Evolutionary conservation across 257 asterid genomes (phyloP).

Genomic region (Ballota nigra): DNA sequence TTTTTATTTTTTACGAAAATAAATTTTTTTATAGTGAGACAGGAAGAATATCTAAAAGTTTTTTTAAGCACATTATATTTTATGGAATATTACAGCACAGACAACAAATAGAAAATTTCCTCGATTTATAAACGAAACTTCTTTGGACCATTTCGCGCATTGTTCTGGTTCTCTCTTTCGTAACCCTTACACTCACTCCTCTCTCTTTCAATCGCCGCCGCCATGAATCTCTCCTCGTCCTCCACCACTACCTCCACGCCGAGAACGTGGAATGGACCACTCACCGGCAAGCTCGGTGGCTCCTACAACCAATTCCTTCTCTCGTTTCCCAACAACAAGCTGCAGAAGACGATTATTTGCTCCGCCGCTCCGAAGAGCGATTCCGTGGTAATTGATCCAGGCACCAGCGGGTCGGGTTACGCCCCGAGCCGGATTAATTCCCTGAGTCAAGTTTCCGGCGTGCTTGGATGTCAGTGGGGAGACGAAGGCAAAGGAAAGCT

Average conservation of each 20-base stretch:
- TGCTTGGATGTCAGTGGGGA: constrained; percentile 96
- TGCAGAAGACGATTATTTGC: constrained; percentile 21
- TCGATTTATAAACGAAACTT: not conserved
- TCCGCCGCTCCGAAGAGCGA: constrained; percentile 37
- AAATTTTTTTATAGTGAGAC: no score
- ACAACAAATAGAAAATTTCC: not conserved
- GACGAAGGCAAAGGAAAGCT: constrained; percentile 99
- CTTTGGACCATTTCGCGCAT: not conserved
- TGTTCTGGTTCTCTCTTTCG: not conserved
- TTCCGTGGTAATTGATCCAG: constrained; percentile 34
- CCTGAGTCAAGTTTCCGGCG: constrained; percentile 93
- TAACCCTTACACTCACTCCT: constrained; percentile 20
- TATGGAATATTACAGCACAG: not conserved
- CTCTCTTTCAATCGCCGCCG: constrained; percentile 1
- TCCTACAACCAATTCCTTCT: constrained; percentile 26
- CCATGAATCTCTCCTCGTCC: constrained; percentile 44
- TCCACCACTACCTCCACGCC: constrained; percentile 34
- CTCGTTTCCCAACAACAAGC: constrained; percentile 23
- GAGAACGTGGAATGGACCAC: constrained; percentile 21
- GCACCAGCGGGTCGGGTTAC: constrained; percentile 25
- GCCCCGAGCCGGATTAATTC: constrained; percentile 58
- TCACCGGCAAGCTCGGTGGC: constrained; percentile 19
- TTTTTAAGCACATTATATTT: no score
- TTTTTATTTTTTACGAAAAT: no score
- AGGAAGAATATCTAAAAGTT: no score